Evolutionary conservation across 2,329 filamentous ascomycete genomes (phyloP).

Genomic region (Beauveria pseudobassiana): DNA sequence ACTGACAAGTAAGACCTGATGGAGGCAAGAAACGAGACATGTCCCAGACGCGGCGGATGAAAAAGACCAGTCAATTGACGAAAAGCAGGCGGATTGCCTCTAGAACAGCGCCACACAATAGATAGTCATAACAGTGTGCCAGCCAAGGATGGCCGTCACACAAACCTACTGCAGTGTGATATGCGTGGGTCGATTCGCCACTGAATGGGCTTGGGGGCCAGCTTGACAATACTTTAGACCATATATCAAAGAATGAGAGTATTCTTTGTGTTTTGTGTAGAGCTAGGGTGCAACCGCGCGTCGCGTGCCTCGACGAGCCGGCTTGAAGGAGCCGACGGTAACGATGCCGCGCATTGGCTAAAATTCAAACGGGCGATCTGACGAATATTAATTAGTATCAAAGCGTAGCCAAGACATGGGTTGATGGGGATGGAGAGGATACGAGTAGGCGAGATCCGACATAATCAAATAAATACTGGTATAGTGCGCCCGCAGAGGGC

Average conservation of each 20-base stretch:
- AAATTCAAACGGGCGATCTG: too few species aligned
- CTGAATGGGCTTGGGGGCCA: too few species aligned
- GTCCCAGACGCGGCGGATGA: neutral
- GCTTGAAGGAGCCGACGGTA: too few species aligned
- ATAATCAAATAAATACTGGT: neutral
- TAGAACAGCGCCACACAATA: neutral
- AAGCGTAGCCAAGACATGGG: neutral
- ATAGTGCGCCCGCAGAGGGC: neutral
- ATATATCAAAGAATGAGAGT: too few species aligned
- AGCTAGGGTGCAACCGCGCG: too few species aligned
- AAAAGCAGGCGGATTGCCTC: neutral
- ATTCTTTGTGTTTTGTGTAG: too few species aligned
- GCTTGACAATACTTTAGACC: too few species aligned
- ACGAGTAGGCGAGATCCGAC: neutral
- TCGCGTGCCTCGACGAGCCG: too few species aligned
- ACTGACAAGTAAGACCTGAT: neutral
- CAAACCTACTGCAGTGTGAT: conserved; percentile 1
- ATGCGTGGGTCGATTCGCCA: neutral
- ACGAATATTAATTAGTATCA: too few species aligned
- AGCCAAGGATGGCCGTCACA: neutral
- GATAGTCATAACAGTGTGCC: neutral
- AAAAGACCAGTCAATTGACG: neutral
- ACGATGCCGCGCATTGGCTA: too few species aligned
- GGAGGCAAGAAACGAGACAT: neutral
- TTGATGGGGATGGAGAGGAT: neutral